Base-by-base conservation (phyloP, 2,329 filamentous ascomycete genomes). In the Aspergillus tubingensis region DNA sequence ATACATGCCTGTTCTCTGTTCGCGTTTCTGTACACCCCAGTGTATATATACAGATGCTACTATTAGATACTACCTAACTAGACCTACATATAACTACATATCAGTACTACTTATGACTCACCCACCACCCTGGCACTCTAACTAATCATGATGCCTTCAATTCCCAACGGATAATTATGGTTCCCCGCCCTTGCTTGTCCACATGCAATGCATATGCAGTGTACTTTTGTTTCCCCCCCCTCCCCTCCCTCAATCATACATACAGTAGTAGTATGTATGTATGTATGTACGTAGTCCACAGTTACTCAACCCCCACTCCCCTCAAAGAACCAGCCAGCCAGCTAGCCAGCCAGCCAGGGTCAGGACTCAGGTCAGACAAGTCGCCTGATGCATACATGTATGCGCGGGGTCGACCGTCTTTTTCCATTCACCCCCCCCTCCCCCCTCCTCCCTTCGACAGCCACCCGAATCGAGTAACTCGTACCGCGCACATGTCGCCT, bases 21-120 rank as follows among this genome's bases (percentile, higher is more conserved):
- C 27, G 41, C 41, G 10, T 49, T 32, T 50, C 10, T 58, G 41
- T 62, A 56, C 54, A 60, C 32, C 5, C 32, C 10, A 15, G 11
- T 36, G 60, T 67, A 66, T 63, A 67, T 62, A 44, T 17, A 66
- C 57, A 59, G 23, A 59, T 56, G 61, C 51, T 62, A 48, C 19
- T 48, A 47, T 23, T 32, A 50, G 27, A 25, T 36, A 13, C 47
- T 50, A 32, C 47, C 5, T 30, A 50, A n/a, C 25, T 17, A 48
- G 32, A 36, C 32, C 32, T 36, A 36, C 32, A 36, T 36, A 36
- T 36, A 5, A 36, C 32, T 36, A 36, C 32, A 36, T 36, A 13
- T 36, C 6, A 15, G 32, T 36, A 36, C 32, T 36, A 36, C 32
- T 36, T 2, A 21, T 15, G 17, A 8, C 41, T 44, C 17, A 44